These are phyloP conservation scores for Alternaria solani DNA, from an alignment of 2,329 filamentous ascomycete species.

Conservation along the genomic window DNA sequence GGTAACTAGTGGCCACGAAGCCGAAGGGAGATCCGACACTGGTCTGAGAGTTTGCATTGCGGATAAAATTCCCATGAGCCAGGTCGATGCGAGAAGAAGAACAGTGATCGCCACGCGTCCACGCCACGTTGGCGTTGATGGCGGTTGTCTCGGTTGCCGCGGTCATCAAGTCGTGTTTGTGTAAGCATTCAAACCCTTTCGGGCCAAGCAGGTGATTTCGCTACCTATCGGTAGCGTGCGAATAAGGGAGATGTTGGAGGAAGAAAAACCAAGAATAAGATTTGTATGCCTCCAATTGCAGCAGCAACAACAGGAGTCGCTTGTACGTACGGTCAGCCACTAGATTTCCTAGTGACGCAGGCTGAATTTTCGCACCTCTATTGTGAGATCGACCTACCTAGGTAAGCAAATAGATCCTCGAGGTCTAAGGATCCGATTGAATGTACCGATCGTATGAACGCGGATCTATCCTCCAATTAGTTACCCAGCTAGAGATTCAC, in stretches of 20 bases:
- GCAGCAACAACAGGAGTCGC: background rate
- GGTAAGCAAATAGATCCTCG: background rate
- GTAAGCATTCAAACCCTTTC: background rate
- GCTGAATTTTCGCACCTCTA: background rate
- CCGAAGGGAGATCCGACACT: background rate
- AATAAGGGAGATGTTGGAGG: background rate
- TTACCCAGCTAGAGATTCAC: background rate
- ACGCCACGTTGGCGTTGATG: background rate
- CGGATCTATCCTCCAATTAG: background rate
- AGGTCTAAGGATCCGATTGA: background rate
- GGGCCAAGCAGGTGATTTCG: background rate
- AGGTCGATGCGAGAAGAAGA: background rate
- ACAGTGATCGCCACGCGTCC: background rate
- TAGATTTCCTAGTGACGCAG: background rate
- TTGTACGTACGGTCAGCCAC: background rate
- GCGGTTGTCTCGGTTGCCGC: conserved; percentile 1
- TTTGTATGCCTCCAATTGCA: background rate
- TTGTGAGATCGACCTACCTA: background rate
- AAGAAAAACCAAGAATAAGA: conserved; percentile 6
- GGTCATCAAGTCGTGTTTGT: background rate
- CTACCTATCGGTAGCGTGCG: background rate
- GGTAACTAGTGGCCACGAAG: background rate
- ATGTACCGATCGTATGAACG: background rate
- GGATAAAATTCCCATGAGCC: conserved; percentile 2
- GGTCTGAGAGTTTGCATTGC: background rate